A percentile compares a stretch with the other conserved stretches of the same genome.
Evolutionary conservation across 2,329 filamentous ascomycete species (phyloP).

Genomic region (Nemania sp.): DNA sequence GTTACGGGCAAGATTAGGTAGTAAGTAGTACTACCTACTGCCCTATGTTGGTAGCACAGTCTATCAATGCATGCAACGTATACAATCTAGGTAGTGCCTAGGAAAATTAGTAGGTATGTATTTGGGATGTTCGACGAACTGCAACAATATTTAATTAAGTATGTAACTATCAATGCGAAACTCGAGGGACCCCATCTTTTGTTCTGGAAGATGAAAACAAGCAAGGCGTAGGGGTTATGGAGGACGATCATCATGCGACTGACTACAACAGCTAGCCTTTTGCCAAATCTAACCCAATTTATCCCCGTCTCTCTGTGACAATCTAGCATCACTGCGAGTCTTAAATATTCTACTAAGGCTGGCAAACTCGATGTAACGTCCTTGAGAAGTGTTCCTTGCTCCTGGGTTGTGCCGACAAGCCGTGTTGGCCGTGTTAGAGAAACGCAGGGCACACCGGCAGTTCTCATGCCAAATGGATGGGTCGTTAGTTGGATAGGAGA

Average conservation of each 20-base stretch:
- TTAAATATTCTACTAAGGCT: constrained; percentile 5
- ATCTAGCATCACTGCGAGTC: constrained; percentile 26
- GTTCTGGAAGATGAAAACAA: constrained; percentile 10
- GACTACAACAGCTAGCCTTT: constrained; percentile 26
- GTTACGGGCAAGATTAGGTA: no score
- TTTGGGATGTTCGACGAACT: no score
- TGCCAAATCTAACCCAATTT: constrained; percentile 33
- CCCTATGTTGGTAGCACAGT: no score
- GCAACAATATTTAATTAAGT: neutral
- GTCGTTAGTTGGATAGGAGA: neutral
- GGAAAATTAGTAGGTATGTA: no score
- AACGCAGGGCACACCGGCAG: constrained; percentile 13
- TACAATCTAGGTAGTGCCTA: no score
- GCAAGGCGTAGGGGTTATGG: constrained; percentile 14
- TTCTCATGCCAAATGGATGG: neutral
- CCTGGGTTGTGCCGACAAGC: constrained; percentile 2
- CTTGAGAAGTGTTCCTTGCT: constrained; percentile 9
- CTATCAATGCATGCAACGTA: no score
- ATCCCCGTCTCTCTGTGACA: constrained; percentile 33
- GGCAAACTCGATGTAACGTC: constrained; percentile 10
- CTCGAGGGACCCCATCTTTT: neutral
- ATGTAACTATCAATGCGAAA: constrained; percentile 8
- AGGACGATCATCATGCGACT: constrained; percentile 33
- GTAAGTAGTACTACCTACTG: no score
- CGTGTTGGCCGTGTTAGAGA: constrained; percentile 16